Conservation (phyloP, 192 early-diverging fungal species). For the Ramicandelaber brevisporus region DNA sequence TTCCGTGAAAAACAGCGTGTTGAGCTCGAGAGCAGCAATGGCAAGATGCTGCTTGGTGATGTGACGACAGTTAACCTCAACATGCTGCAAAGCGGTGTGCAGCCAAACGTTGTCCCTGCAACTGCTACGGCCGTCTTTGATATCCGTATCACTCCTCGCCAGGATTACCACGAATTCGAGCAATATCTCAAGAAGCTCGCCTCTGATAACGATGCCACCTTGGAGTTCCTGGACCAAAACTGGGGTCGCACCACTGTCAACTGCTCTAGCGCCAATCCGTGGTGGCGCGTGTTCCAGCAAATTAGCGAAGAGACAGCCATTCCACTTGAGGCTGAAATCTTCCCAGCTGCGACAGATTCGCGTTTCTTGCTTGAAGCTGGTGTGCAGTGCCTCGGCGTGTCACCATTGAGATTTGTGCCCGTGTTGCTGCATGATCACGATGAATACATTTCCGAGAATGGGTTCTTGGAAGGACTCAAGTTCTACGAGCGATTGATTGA, state of each 20-base stretch:
- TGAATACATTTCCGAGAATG: constrained; percentile 52
- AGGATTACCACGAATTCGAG: constrained; percentile 35
- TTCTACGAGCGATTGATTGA: constrained; percentile 42
- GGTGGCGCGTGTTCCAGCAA: constrained; percentile 33
- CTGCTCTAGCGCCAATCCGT: constrained; percentile 27
- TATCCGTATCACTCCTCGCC: constrained; percentile 43
- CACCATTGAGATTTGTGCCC: constrained; percentile 51
- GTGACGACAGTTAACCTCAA: constrained; percentile 64
- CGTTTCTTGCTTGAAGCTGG: constrained; percentile 48
- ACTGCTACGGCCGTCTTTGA: constrained; percentile 39
- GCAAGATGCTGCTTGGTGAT: constrained; percentile 27
- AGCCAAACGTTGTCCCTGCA: constrained; percentile 62
- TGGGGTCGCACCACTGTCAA: constrained; percentile 26
- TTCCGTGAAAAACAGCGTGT: constrained; percentile 36
- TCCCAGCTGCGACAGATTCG: constrained; percentile 65
- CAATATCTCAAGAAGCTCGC: constrained; percentile 8
- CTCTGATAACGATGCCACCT: constrained; percentile 16
- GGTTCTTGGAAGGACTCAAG: constrained; percentile 41
- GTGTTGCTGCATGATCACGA: constrained; percentile 68
- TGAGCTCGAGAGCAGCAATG: constrained; percentile 20
- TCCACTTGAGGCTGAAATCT: constrained; percentile 40
- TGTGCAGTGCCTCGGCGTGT: constrained; percentile 58
- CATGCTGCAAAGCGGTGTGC: constrained; percentile 39
- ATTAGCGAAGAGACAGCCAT: constrained; percentile 24
- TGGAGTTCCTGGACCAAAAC: constrained; percentile 36